Base-by-base conservation (phyloP, 2,329 filamentous ascomycete species). In the Cadophora sp. region DNA sequence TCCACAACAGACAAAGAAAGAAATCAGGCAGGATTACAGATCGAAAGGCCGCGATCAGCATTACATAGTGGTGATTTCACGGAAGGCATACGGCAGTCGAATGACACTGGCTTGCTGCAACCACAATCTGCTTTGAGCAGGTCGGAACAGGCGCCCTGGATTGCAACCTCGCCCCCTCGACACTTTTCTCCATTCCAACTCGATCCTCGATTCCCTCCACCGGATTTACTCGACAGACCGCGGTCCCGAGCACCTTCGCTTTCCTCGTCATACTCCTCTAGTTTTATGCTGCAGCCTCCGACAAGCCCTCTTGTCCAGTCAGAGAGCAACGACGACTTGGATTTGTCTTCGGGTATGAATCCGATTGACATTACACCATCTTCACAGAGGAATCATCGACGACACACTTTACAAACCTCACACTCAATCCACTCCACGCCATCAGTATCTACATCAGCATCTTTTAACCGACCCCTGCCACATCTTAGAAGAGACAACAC, bases 261-360 rank as follows among this genome's bases (percentile, higher is more conserved):
- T 11, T 91, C 90, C 3, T 93, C 90, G 8, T 92, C 93, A 0
- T 84, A 92, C 16, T 91, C 92, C 0, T 91, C 90, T 1, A 94
- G 89, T 74, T 97, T 97, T 78, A 85, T 92, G 37, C 91, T 97
- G 70, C 91, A 95, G 79, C 88, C 92, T 2, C 95, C 96, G 0
- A 98, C 96, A 1, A 98, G 94, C 75, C 96, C 96, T 16, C 83
- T 99, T 12, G 94, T 97, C 0, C 90, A 97, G 76, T 93, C 94
- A 51, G 89, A 93, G 75, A 97, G 91, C 80, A 96, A 94, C 73
- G 90, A 93, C 7, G 93, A 96, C 73, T 77, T 91, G 26, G 89
- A 93, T 67, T 83, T 91, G 59, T 83, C 87, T 1, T 82, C 86
- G 71, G 83, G 83, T 24, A 79, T 85, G 64, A 83, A 86, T 65